Evolutionary conservation across 148 eudicot species (phyloP), one percentile per base, ranked within the genome.

Genomic region (Oxyria digyna): DNA sequence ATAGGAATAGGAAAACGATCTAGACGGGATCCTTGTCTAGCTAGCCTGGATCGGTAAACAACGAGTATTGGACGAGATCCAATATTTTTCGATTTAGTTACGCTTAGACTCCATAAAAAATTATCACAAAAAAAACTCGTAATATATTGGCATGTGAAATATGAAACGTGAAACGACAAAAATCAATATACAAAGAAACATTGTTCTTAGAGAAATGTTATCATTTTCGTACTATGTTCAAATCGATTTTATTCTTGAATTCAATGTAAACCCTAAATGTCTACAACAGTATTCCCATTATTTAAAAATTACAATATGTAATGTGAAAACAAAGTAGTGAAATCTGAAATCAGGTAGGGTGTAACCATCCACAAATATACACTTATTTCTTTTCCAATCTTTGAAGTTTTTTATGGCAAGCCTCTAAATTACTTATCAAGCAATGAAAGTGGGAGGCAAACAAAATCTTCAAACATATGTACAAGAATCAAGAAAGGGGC

Each of bases 401-500:
- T 4, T 59, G 65, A 18, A 50, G 26, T 20, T 50, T 20, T 50
- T 1, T 0, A 8, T 21, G 1, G 20, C 27, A 21, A 50, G 27
- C 37, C 37, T 72, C 31, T 41, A 66, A 57, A 73, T 79, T 79
- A 76, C 77, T 75, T 77, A 74, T 8, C 71, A 81, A 75, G 72
- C 78, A 81, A 77, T 57, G 48, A 67, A 66, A 74, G 67, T 46
- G 62, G 45, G 35, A 8, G 33, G 65, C 37, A 29, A 17, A 7
- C 65, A 59, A 59, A 21, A 59, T 29, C 65, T 29, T 29, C 37
- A 59, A n/a, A 26, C 35, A 29, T 59, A 59, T 29, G 3, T 3
- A 59, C 3, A 57, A 27, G 20, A 12, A 57, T 29, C 4, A 57
- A 57, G 64, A 57, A 57, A 57, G n/a, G 35, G 15, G 29, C 29